Conservation (phyloP, 1,139 yeast genomes). For the Lodderomyces jiufengensis region DNA sequence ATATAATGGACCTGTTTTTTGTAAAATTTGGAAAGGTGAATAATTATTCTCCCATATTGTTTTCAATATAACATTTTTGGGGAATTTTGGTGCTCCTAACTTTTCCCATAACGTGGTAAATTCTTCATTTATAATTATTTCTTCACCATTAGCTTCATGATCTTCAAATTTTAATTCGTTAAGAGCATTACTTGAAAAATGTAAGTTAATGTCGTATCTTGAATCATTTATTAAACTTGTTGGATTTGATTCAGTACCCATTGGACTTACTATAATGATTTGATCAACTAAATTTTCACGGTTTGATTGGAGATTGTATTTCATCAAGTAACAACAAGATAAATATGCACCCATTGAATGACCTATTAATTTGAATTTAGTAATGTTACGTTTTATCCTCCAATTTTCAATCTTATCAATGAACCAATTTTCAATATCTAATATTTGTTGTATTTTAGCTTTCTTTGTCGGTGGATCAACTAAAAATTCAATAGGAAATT, state of each 20-base stretch:
- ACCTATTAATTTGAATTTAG: conserved; percentile 30
- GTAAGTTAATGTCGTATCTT: conserved; percentile 33
- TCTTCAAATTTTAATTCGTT: conserved; percentile 23
- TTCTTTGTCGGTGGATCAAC: conserved; percentile 19
- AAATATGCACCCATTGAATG: conserved; percentile 49
- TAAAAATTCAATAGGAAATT: conserved; percentile 32
- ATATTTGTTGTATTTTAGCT: conserved; percentile 30
- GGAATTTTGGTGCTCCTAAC: conserved; percentile 40
- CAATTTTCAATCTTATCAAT: conserved; percentile 39
- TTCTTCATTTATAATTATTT: conserved; percentile 17
- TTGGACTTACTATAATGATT: conserved; percentile 39
- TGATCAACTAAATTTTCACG: conserved; percentile 22
- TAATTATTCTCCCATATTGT: conserved; percentile 38
- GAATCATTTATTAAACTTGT: conserved; percentile 33
- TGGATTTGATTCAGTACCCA: conserved; percentile 45
- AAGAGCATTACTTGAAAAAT: conserved; percentile 25
- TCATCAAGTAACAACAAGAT: conserved; percentile 39
- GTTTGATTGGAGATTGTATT: conserved; percentile 23
- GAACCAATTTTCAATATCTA: conserved; percentile 41
- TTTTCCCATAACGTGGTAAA: conserved; percentile 34
- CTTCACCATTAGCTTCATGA: conserved; percentile 17
- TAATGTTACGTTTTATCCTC: conserved; percentile 26
- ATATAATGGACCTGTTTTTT: conserved; percentile 38
- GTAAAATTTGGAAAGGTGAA: conserved; percentile 42
- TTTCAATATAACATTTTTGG: conserved; percentile 29